A percentile compares a stretch with the other conserved stretches of the same genome.
phyloP scores from a whole-genome alignment of 2,329 filamentous ascomycete genomes.

The Aspergillus pseudoviridinutans region DNA sequence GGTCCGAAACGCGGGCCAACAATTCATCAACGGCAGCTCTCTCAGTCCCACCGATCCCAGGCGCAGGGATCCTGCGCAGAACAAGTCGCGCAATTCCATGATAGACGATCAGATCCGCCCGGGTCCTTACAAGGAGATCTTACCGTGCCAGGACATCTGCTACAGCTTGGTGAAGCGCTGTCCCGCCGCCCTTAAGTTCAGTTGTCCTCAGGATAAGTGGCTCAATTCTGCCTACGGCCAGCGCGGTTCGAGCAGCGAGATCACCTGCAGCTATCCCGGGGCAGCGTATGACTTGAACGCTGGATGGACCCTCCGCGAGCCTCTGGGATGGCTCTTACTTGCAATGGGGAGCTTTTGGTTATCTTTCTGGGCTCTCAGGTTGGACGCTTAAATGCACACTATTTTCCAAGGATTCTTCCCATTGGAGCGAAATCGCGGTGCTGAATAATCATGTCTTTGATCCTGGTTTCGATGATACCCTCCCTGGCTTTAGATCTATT shows the following conservation, averaged over 20 bases:
- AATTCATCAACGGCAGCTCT: slow-evolving; percentile 65
- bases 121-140: slow-evolving; percentile 88
- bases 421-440: not conserved
- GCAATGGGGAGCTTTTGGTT: slow-evolving; percentile 10
- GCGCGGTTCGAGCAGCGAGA: slow-evolving; percentile 33
- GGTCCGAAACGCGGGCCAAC: slow-evolving; percentile 66
- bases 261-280: slow-evolving; percentile 61
- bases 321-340: not conserved
- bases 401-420: not conserved
- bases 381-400: not conserved
- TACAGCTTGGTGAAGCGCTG: slow-evolving; percentile 82
- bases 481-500: not conserved
- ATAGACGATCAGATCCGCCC: slow-evolving; percentile 72
- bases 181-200: slow-evolving; percentile 70
- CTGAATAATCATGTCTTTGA: not conserved
- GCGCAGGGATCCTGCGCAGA: slow-evolving; percentile 41
- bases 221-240: slow-evolving; percentile 51
- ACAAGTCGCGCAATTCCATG: slow-evolving; percentile 62
- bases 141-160: slow-evolving; percentile 85
- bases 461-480: not conserved
- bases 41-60: slow-evolving; percentile 40
- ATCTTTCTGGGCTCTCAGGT: slow-evolving; percentile 13
- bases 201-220: slow-evolving; percentile 60
- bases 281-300: slow-evolving; percentile 50
- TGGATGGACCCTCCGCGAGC: not conserved